These are phyloP conservation scores for Amorphotheca resinae DNA, from an alignment of 495 filamentous ascomycete genomes.

Conservation along the genomic window DNA sequence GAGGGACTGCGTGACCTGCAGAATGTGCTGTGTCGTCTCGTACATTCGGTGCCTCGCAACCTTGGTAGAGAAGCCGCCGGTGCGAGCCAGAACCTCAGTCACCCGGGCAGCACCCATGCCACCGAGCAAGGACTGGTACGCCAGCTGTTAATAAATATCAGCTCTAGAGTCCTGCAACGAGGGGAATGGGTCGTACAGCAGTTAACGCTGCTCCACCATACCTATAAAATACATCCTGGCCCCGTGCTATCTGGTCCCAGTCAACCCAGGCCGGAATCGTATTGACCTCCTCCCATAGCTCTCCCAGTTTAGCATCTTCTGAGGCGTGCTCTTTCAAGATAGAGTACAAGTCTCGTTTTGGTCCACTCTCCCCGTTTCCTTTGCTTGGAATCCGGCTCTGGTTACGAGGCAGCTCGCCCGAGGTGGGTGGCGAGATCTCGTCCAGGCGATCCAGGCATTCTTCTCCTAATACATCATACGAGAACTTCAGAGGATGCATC, in stretches of 20 bases:
- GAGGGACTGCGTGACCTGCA: constrained; percentile 53
- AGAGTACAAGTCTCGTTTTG: constrained; percentile 44
- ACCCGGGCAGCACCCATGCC: constrained; percentile 51
- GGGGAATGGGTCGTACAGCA: constrained; percentile 20
- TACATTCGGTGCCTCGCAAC: constrained; percentile 57
- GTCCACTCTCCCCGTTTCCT: constrained; percentile 11
- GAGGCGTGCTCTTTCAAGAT: constrained; percentile 45
- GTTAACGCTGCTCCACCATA: constrained; percentile 56
- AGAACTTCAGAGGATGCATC: constrained; percentile 44
- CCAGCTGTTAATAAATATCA: constrained; percentile 28
- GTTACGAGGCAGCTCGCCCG: constrained; percentile 10
- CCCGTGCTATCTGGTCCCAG: constrained; percentile 64
- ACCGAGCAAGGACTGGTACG: constrained; percentile 53
- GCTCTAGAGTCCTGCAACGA: not conserved
- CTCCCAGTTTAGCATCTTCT: constrained; percentile 41
- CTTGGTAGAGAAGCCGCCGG: constrained; percentile 63
- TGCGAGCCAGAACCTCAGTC: constrained; percentile 63
- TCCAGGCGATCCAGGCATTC: constrained; percentile 50
- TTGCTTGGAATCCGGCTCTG: constrained; percentile 9
- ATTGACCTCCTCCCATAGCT: constrained; percentile 57
- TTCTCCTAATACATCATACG: constrained; percentile 58
- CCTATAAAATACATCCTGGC: constrained; percentile 57
- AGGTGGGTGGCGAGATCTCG: constrained; percentile 33
- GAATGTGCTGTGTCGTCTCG: constrained; percentile 66
- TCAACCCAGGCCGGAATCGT: constrained; percentile 69